Evolutionary conservation across 1,284 basidiomycete genomes (phyloP).

Genomic region (Ceratobasidium sp.): DNA sequence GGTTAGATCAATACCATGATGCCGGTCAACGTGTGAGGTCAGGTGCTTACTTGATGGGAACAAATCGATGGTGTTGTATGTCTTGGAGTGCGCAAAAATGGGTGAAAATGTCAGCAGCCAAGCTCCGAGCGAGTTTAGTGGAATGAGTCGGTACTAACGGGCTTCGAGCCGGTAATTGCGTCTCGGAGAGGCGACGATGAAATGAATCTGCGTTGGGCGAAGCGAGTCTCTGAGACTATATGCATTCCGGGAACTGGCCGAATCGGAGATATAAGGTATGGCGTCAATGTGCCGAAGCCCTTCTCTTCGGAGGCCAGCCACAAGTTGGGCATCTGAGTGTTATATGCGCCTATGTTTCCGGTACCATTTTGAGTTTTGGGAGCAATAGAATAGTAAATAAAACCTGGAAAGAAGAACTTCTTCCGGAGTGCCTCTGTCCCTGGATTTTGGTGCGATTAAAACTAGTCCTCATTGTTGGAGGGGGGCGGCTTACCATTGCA

Average conservation of each 20-base stretch:
- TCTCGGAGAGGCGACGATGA: background rate
- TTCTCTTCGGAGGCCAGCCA: no score
- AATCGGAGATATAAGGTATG: slow-evolving; percentile 2
- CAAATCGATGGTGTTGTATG: background rate
- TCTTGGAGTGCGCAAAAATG: background rate
- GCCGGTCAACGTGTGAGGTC: background rate
- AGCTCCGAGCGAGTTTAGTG: no score
- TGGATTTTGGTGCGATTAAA: no score
- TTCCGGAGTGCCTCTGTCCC: no score
- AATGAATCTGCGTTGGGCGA: slow-evolving; percentile 2
- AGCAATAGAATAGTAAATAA: no score
- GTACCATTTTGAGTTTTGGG: no score
- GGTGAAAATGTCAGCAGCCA: background rate
- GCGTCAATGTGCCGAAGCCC: background rate
- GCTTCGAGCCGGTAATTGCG: slow-evolving; percentile 9
- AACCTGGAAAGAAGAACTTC: no score
- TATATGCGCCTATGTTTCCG: no score
- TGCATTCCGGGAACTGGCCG: background rate
- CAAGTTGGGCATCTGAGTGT: no score
- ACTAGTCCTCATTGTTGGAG: no score
- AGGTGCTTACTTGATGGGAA: background rate
- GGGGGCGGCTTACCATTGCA: no score
- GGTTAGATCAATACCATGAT: background rate
- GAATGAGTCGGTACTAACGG: background rate
- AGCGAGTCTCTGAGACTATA: background rate